Evolutionary conservation across 805 yeast species (phyloP).

Genomic region (Vanderwaltozyma yarrowii): DNA sequence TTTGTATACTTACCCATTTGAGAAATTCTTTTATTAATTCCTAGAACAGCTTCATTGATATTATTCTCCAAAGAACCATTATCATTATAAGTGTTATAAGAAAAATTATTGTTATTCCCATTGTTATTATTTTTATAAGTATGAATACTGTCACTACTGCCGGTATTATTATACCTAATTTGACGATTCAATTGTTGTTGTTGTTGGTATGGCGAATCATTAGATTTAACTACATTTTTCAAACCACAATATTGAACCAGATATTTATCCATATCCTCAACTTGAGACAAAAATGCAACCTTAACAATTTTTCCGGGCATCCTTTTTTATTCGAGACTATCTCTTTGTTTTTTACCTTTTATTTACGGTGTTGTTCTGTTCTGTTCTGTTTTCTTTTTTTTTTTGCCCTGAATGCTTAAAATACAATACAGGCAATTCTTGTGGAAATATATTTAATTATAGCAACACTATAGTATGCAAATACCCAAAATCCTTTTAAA

Average conservation of each 20-base stretch:
- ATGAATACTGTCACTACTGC: neutral
- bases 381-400: too few species aligned
- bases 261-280: slow-evolving; percentile 28
- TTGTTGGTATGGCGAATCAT: slow-evolving; percentile 5
- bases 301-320: slow-evolving; percentile 26
- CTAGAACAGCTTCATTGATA: neutral
- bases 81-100: slow-evolving; percentile 3
- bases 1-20: neutral
- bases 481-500: neutral
- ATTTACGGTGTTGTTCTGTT: too few species aligned
- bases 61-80: slow-evolving; percentile 1
- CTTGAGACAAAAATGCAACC: slow-evolving; percentile 27
- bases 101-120: slow-evolving; percentile 1
- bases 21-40: slow-evolving; percentile 1
- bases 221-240: slow-evolving; percentile 12
- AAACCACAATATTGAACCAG: slow-evolving; percentile 18
- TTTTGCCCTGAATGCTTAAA: too few species aligned
- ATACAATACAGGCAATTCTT: too few species aligned
- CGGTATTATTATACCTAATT: slow-evolving; percentile 1
- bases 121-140: slow-evolving; percentile 1
- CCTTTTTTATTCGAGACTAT: too few species aligned
- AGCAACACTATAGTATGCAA: too few species aligned
- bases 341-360: too few species aligned
- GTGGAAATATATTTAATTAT: too few species aligned
- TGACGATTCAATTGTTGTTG: slow-evolving; percentile 1